Percentiles rank a stretch among this genome's conserved stretches.
These are phyloP conservation scores for Lophiostoma macrostomum DNA, from an alignment of 495 filamentous ascomycete species.

Conservation along the genomic window DNA sequence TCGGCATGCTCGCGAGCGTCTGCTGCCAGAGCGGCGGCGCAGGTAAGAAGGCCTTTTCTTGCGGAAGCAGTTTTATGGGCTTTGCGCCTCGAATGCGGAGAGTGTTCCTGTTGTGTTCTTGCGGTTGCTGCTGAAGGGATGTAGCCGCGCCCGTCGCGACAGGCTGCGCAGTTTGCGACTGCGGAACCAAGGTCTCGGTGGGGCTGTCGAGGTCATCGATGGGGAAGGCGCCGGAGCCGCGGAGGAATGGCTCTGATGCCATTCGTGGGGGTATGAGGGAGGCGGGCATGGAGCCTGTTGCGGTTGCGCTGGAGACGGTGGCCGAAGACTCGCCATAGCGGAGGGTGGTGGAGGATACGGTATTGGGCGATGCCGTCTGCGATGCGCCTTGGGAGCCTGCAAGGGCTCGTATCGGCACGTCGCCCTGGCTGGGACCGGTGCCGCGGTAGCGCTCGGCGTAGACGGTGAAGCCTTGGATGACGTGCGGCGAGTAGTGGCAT, in stretches of 20 bases:
- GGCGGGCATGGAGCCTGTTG: slow-evolving; percentile 19
- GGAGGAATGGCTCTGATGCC: slow-evolving; percentile 45
- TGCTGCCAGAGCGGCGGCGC: slow-evolving; percentile 36
- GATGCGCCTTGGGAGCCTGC: slow-evolving; percentile 35
- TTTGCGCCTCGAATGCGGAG: slow-evolving; percentile 38
- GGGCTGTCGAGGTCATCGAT: not conserved
- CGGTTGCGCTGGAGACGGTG: slow-evolving; percentile 28
- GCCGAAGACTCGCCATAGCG: slow-evolving; percentile 13
- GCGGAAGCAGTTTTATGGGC: slow-evolving; percentile 34
- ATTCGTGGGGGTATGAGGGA: slow-evolving; percentile 33
- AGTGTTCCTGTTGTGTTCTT: not conserved
- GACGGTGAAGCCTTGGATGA: slow-evolving; percentile 70
- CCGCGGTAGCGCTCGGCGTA: slow-evolving; percentile 75
- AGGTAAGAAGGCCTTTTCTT: slow-evolving; percentile 40
- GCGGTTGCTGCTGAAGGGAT: slow-evolving; percentile 11
- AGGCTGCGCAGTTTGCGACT: too few species aligned
- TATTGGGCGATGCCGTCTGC: slow-evolving; percentile 22
- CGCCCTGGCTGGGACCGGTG: slow-evolving; percentile 62
- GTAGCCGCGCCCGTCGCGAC: slow-evolving; percentile 20
- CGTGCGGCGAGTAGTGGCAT: slow-evolving; percentile 69
- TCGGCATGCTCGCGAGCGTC: slow-evolving; percentile 27
- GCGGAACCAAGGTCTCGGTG: too few species aligned
- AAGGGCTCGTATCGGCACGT: slow-evolving; percentile 54
- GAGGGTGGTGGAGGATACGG: slow-evolving; percentile 21
- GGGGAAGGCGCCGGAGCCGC: slow-evolving; percentile 31